Conservation (phyloP, 176 grass and related monocot genomes). For the Cenchrus purpureus region DNA sequence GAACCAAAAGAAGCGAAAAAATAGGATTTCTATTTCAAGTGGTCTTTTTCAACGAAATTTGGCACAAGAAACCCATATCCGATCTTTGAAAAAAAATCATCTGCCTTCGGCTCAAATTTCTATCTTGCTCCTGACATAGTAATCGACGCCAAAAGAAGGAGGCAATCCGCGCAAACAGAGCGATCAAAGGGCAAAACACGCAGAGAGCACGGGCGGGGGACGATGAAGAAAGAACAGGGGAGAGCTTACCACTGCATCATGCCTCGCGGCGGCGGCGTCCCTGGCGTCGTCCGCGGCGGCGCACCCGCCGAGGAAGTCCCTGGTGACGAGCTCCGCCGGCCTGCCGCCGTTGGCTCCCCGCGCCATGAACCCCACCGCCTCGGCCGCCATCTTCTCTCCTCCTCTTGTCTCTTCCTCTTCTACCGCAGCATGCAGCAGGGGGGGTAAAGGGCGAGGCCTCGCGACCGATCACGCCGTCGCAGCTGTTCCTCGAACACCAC, state of each 20-base stretch:
- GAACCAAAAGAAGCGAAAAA: not conserved
- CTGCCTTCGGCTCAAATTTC: too few relatives aligned
- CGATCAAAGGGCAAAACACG: too few relatives aligned
- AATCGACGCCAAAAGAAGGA: too few relatives aligned
- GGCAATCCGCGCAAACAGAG: too few relatives aligned
- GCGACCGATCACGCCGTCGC: not conserved
- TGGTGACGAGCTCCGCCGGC: constrained; percentile 75
- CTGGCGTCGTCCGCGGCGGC: constrained; percentile 35
- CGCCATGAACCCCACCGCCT: constrained; percentile 72
- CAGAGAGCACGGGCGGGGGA: too few relatives aligned
- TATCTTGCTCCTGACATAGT: too few relatives aligned
- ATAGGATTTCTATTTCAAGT: too few relatives aligned
- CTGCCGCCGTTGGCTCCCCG: constrained; percentile 42
- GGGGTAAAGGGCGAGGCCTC: not conserved
- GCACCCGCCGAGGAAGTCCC: constrained; percentile 88
- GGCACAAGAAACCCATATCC: too few relatives aligned
- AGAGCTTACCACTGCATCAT: constrained; percentile 40
- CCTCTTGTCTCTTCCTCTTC: not conserved
- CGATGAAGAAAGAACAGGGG: too few relatives aligned
- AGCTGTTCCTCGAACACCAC: not conserved
- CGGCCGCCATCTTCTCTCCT: constrained; percentile 54
- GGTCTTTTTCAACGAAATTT: too few relatives aligned
- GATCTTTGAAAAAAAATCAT: too few relatives aligned
- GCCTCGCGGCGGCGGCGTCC: constrained; percentile 46
- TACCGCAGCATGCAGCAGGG: constrained; percentile 12